Conservation (phyloP, 164 flowering plant genomes). For the Nymphaea colorata region DNA sequence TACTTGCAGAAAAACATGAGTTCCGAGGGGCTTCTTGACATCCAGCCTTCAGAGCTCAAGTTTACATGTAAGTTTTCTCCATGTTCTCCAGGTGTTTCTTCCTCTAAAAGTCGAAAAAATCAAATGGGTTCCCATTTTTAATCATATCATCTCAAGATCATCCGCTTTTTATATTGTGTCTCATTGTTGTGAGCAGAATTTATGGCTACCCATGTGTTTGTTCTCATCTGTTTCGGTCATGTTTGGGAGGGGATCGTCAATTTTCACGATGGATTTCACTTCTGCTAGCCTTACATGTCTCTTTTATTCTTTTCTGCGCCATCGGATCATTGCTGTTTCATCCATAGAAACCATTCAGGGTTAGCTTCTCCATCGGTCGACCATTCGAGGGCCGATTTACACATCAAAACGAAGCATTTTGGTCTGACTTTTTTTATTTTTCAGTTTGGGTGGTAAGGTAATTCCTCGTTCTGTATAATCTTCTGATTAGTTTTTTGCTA, state of each 20-base stretch:
- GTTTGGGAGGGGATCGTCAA: too few relatives aligned
- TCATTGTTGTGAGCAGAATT: too few relatives aligned
- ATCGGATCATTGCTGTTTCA: neutral
- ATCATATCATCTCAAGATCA: neutral
- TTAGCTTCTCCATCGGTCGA: neutral
- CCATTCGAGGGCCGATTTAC: neutral
- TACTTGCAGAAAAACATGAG: conserved; percentile 10
- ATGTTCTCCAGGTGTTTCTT: neutral
- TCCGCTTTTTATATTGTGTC: neutral
- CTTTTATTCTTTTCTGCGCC: too few relatives aligned
- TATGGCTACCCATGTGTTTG: neutral
- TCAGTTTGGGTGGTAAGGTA: neutral
- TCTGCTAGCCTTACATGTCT: too few relatives aligned
- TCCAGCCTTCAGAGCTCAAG: conserved; percentile 26
- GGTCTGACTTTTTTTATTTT: neutral
- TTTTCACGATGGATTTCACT: too few relatives aligned
- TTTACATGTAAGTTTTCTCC: conserved; percentile 20
- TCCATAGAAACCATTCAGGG: too few relatives aligned
- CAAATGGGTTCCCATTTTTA: neutral
- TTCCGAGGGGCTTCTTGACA: conserved; percentile 22
- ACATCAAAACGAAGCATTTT: too few relatives aligned
- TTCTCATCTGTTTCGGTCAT: too few relatives aligned
- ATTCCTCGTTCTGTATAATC: neutral
- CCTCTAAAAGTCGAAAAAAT: neutral
- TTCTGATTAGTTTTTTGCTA: neutral